These are phyloP conservation scores for Colletotrichum orbiculare DNA, from an alignment of 2,329 filamentous ascomycete genomes.

Conservation along the genomic window DNA sequence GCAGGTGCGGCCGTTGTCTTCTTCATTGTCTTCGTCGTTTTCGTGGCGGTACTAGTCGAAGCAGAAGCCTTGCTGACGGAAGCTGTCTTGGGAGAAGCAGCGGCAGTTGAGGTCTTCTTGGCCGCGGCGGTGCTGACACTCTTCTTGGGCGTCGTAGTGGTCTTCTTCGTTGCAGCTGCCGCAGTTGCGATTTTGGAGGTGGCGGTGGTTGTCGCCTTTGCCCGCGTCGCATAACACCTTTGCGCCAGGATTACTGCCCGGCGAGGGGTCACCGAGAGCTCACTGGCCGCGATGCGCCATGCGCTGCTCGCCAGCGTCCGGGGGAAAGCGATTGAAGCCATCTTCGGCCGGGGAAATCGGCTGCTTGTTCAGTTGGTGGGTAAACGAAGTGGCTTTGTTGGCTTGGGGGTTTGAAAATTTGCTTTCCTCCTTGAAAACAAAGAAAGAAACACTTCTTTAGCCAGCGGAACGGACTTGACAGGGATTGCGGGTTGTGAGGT, in stretches of 20 bases:
- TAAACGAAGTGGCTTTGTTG: not conserved
- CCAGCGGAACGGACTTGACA: constrained; percentile 4
- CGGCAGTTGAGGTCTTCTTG: constrained; percentile 12
- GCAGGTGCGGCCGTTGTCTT: constrained; percentile 12
- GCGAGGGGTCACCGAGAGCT: not conserved
- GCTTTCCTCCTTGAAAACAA: not conserved
- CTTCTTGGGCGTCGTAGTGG: constrained; percentile 29
- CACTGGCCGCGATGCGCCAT: constrained; percentile 13
- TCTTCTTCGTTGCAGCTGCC: constrained; percentile 9
- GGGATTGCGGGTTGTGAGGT: constrained; percentile 13
- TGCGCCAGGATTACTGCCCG: constrained; percentile 12
- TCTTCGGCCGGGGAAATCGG: not conserved
- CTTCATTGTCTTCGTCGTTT: constrained; percentile 11
- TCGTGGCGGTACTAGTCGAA: not conserved
- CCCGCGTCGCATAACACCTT: constrained; percentile 35
- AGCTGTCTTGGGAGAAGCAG: not conserved
- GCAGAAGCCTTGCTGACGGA: not conserved
- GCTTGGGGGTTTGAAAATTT: not conserved
- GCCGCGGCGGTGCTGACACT: constrained; percentile 24
- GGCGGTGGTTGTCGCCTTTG: constrained; percentile 13
- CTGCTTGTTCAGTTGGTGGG: not conserved
- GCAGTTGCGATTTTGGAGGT: constrained; percentile 1
- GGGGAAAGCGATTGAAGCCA: constrained; percentile 23
- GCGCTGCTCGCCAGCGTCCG: constrained; percentile 18
- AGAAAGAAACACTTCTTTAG: constrained; percentile 15